These are phyloP conservation scores for Mayamaea pseudoterrestris DNA, from an alignment of 108 stramenopile species.

Conservation along the genomic window DNA sequence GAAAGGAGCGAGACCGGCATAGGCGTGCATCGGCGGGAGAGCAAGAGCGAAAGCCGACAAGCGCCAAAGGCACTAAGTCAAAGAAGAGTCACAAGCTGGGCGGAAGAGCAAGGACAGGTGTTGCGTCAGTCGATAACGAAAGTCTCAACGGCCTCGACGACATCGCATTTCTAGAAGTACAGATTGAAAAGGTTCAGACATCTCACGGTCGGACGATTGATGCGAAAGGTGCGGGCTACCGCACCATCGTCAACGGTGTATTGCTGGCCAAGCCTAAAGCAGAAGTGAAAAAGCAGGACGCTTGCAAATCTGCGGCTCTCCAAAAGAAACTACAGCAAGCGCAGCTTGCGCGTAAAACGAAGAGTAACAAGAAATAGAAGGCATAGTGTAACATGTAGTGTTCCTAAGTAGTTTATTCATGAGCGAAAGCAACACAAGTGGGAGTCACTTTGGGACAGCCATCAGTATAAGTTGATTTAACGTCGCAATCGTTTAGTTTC, in stretches of 20 bases:
- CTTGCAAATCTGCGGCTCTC: conserved; percentile 27
- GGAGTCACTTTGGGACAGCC: no score
- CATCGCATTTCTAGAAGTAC: conserved; percentile 77
- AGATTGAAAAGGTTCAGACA: conserved; percentile 64
- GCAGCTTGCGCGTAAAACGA: conserved; percentile 41
- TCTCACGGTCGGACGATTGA: conserved; percentile 68
- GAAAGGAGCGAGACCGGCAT: conserved; percentile 25
- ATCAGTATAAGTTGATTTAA: not conserved
- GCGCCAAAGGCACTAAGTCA: conserved; percentile 13
- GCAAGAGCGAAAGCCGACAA: conserved; percentile 1
- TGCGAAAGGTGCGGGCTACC: conserved; percentile 41
- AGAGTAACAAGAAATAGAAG: conserved; percentile 33
- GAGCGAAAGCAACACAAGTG: no score
- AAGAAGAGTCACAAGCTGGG: conserved; percentile 43
- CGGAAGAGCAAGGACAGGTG: conserved; percentile 7
- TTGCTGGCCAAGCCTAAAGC: conserved; percentile 42
- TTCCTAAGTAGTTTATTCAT: no score
- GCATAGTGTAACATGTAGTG: conserved; percentile 8
- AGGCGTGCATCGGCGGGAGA: conserved; percentile 5
- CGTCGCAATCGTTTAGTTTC: not conserved
- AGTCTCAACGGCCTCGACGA: conserved; percentile 54
- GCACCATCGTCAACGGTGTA: conserved; percentile 68
- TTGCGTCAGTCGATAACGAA: conserved; percentile 8
- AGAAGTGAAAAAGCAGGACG: conserved; percentile 27
- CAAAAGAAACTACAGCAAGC: conserved; percentile 54